These are phyloP conservation scores for Coprinellus aureogranulatus DNA, from an alignment of 768 basidiomycete genomes.

Conservation along the genomic window DNA sequence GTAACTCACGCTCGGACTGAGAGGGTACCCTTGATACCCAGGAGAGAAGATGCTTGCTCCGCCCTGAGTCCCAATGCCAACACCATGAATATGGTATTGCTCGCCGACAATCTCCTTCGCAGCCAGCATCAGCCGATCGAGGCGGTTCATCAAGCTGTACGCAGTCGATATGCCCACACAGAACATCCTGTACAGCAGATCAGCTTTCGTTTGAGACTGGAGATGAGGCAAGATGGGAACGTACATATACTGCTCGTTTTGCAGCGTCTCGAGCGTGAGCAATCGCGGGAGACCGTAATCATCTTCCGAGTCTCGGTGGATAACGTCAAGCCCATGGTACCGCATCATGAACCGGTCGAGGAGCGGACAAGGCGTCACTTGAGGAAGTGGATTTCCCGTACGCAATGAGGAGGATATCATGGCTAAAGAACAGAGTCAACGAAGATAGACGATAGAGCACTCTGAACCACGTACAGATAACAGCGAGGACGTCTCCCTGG, in stretches of 20 bases:
- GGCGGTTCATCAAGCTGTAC: conserved; percentile 63
- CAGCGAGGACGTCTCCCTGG: conserved; percentile 80
- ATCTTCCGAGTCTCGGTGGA: conserved; percentile 69
- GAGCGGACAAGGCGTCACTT: conserved; percentile 79
- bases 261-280: conserved; percentile 69
- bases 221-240: conserved; percentile 23
- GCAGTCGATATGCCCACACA: conserved; percentile 72
- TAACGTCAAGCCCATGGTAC: conserved; percentile 62
- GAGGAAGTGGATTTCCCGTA: conserved; percentile 73
- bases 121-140: conserved; percentile 78
- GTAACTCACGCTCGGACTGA: neutral
- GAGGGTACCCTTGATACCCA: neutral
- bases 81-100: conserved; percentile 78
- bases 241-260: conserved; percentile 77
- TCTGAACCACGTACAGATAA: conserved; percentile 59
- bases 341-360: conserved; percentile 46
- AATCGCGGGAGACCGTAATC: conserved; percentile 71
- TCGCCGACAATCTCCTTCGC: conserved; percentile 86
- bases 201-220: no score
- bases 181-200: conserved; percentile 55
- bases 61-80: conserved; percentile 18
- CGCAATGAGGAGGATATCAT: conserved; percentile 77
- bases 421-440: conserved; percentile 36
- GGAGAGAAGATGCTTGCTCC: neutral
- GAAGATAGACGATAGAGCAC: neutral